Conservation (phyloP, 257 asterid genomes). For the Solanum dulcamara region DNA sequence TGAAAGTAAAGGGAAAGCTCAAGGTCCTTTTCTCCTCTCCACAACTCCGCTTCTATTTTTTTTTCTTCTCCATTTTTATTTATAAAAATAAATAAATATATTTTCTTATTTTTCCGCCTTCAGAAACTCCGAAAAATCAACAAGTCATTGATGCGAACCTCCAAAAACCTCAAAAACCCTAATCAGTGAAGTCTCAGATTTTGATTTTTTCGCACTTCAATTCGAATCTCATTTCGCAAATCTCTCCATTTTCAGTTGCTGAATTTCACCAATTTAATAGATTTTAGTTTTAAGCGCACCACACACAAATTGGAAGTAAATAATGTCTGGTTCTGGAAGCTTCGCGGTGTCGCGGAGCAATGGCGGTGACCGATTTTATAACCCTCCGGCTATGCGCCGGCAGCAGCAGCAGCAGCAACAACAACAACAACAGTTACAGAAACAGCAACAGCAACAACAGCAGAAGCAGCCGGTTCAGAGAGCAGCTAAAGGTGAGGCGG, state of each 20-base stretch:
- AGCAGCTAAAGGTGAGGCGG: slow-evolving; percentile 15
- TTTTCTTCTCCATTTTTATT: neutral
- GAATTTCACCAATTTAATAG: neutral
- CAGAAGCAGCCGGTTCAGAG: slow-evolving; percentile 19
- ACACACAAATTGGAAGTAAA: neutral
- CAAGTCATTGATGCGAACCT: neutral
- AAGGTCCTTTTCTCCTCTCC: neutral
- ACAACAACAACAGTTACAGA: slow-evolving; percentile 25
- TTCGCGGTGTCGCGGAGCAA: slow-evolving; percentile 43
- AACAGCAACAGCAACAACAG: slow-evolving; percentile 17
- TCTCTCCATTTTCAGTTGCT: slow-evolving; percentile 12
- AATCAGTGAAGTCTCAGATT: slow-evolving; percentile 12
- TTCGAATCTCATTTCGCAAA: neutral
- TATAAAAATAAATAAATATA: neutral
- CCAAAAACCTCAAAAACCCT: slow-evolving; percentile 37
- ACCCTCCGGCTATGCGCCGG: slow-evolving; percentile 46
- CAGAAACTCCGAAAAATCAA: neutral
- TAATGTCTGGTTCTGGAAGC: slow-evolving; percentile 67
- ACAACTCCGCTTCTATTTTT: neutral
- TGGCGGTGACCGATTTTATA: slow-evolving; percentile 46
- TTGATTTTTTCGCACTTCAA: neutral
- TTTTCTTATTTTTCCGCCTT: neutral
- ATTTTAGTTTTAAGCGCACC: neutral
- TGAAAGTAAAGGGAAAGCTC: neutral
- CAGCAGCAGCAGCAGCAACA: slow-evolving; percentile 29